Conservation (phyloP, 805 yeast genomes). For the Brettanomyces naardenensis region DNA sequence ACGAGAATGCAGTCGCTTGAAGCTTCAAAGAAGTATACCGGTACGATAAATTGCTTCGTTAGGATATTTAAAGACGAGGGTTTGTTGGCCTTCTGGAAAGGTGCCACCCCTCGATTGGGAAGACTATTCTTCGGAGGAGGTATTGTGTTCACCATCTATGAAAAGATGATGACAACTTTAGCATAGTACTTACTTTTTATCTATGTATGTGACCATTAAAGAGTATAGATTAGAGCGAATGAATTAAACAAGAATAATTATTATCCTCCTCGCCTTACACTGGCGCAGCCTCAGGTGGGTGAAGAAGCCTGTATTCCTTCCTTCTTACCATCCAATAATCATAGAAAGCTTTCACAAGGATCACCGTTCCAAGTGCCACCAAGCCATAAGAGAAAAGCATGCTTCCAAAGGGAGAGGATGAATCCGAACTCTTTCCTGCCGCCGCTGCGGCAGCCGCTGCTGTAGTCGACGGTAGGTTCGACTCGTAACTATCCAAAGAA, state of each 20-base stretch:
- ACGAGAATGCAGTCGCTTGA: slow-evolving; percentile 95
- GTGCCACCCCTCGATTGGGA: slow-evolving; percentile 95
- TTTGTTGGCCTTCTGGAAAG: slow-evolving; percentile 88
- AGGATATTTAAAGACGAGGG: slow-evolving; percentile 85
- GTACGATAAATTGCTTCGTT: slow-evolving; percentile 77
- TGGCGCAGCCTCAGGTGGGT: neutral
- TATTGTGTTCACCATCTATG: slow-evolving; percentile 93
- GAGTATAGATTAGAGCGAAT: neutral
- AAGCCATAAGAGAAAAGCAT: slow-evolving; percentile 49
- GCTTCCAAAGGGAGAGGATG: slow-evolving; percentile 8
- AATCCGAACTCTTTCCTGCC: slow-evolving; percentile 2
- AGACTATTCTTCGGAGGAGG: slow-evolving; percentile 92
- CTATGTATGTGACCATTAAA: slow-evolving; percentile 1
- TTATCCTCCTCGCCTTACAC: too few relatives aligned
- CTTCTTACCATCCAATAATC: slow-evolving; percentile 72
- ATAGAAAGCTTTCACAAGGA: slow-evolving; percentile 57
- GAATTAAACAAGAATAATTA: slow-evolving; percentile 3
- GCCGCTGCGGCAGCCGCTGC: slow-evolving; percentile 7
- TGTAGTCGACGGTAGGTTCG: slow-evolving; percentile 12
- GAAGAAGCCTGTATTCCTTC: slow-evolving; percentile 40
- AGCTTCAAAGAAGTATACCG: slow-evolving; percentile 58
- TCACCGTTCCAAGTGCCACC: slow-evolving; percentile 59
- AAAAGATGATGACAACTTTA: slow-evolving; percentile 68
- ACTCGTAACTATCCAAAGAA: slow-evolving; percentile 19
- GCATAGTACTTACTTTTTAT: slow-evolving; percentile 21